phyloP scores from a whole-genome alignment of 1,139 yeast species.

The Diutina sp. region DNA sequence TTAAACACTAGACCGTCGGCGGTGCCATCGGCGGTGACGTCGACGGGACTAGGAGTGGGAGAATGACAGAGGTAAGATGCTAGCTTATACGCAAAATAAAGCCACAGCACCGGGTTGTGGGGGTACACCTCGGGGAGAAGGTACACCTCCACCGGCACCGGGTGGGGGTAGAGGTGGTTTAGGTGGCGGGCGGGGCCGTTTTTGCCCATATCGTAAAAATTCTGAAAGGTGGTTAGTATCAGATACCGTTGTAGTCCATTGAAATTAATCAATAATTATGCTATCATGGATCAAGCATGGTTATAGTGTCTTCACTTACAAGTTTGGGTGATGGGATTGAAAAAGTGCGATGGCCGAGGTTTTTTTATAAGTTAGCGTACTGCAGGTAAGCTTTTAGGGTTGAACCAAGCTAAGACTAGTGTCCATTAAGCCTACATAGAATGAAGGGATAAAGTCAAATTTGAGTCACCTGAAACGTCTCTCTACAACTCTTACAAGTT shows the following conservation, averaged over 20 bases:
- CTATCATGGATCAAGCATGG: conserved; percentile 2
- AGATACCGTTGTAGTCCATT: conserved; percentile 99
- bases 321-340: not conserved
- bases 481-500: too few relatives aligned
- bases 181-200: conserved; percentile 14
- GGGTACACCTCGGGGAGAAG: conserved; percentile 35
- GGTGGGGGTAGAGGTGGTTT: conserved; percentile 31
- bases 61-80: conserved; percentile 11
- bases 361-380: not conserved
- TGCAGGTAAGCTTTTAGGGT: not conserved
- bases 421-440: too few relatives aligned
- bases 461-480: too few relatives aligned
- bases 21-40: conserved; percentile 10
- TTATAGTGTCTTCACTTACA: not conserved
- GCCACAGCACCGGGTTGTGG: conserved; percentile 54
- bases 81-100: conserved; percentile 25
- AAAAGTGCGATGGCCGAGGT: not conserved
- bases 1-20: conserved; percentile 24
- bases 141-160: conserved; percentile 28
- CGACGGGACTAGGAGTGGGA: conserved; percentile 8
- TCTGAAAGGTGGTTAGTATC: conserved; percentile 21
- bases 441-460: too few relatives aligned
- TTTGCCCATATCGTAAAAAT: conserved; percentile 11
- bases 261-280: conserved; percentile 1
- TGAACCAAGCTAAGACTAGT: not conserved